Conservation (phyloP, 208 protist genomes). For the Acanthamoeba lenticulata region DNA sequence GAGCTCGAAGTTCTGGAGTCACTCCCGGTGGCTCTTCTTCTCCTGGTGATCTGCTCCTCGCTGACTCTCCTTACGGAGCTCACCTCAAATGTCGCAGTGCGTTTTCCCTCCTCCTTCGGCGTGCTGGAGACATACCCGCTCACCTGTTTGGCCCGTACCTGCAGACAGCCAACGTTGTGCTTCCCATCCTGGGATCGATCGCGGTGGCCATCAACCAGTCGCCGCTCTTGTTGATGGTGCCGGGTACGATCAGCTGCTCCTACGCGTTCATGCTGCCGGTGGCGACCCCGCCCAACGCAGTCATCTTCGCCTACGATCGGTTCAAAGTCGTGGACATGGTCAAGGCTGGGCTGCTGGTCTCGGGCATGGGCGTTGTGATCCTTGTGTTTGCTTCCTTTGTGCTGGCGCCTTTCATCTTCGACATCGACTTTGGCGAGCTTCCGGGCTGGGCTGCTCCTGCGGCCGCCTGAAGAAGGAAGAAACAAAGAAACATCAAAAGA, state of each 20-base stretch:
- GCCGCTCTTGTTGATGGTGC: conserved; percentile 50
- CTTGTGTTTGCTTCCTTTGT: neutral
- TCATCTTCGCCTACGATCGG: conserved; percentile 37
- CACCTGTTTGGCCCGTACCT: no score
- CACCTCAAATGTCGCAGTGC: conserved; percentile 21
- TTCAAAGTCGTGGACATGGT: conserved; percentile 46
- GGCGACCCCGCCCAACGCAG: conserved; percentile 54
- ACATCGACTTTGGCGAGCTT: conserved; percentile 32
- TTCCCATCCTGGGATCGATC: conserved; percentile 52
- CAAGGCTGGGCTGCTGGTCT: conserved; percentile 14
- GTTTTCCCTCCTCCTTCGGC: neutral
- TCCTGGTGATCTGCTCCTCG: conserved; percentile 27
- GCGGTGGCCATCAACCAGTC: conserved; percentile 57
- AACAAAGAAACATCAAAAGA: no score
- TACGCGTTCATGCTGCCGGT: conserved; percentile 71
- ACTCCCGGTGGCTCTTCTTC: neutral
- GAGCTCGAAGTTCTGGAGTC: neutral
- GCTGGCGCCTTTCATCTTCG: conserved; percentile 24
- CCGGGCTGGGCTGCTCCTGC: conserved; percentile 38
- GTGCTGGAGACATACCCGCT: no score
- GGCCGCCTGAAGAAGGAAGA: no score
- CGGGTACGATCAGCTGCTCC: conserved; percentile 49
- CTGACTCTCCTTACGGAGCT: conserved; percentile 43
- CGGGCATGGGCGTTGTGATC: conserved; percentile 33
- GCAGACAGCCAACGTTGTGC: conserved; percentile 29